Percentiles rank a stretch among this genome's conserved stretches.
Conservation (phyloP, 345 rosid species). For the Bruguiera parviflora region DNA sequence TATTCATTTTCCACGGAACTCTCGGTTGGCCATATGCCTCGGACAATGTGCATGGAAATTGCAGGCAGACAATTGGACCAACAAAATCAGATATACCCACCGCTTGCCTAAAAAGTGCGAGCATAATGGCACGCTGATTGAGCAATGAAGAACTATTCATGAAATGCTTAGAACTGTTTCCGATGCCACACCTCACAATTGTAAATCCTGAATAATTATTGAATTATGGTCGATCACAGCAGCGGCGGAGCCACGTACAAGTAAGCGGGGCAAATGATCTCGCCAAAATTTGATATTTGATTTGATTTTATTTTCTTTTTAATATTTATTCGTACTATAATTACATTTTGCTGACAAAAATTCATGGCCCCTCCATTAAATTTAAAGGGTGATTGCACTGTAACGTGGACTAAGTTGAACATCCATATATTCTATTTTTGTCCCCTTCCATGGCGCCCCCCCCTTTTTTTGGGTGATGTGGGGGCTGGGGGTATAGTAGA, state of each 20-base stretch:
- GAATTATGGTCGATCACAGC: background rate
- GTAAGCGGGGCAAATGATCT: background rate
- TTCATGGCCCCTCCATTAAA: too few species aligned
- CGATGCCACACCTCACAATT: background rate
- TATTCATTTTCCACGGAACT: constrained; percentile 4
- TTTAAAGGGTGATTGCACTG: too few species aligned
- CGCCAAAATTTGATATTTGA: too few species aligned
- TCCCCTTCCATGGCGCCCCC: too few species aligned
- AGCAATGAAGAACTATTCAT: constrained; percentile 2
- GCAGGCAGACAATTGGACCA: constrained; percentile 14
- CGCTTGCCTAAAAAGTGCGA: constrained; percentile 1
- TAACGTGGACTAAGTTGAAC: too few species aligned
- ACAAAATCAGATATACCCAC: background rate
- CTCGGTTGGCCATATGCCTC: constrained; percentile 20
- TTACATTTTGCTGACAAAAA: too few species aligned
- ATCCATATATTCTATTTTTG: too few species aligned
- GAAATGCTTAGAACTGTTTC: background rate
- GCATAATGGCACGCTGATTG: constrained; percentile 4
- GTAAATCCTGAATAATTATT: too few species aligned
- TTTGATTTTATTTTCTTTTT: too few species aligned
- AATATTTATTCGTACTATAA: too few species aligned
- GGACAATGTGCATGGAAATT: constrained; percentile 24
- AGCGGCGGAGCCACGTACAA: background rate
- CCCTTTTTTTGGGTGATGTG: too few species aligned
- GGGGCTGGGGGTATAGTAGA: too few species aligned